Base-by-base conservation (phyloP, 2,329 filamentous ascomycete genomes). In the Apiospora pterosperma region DNA sequence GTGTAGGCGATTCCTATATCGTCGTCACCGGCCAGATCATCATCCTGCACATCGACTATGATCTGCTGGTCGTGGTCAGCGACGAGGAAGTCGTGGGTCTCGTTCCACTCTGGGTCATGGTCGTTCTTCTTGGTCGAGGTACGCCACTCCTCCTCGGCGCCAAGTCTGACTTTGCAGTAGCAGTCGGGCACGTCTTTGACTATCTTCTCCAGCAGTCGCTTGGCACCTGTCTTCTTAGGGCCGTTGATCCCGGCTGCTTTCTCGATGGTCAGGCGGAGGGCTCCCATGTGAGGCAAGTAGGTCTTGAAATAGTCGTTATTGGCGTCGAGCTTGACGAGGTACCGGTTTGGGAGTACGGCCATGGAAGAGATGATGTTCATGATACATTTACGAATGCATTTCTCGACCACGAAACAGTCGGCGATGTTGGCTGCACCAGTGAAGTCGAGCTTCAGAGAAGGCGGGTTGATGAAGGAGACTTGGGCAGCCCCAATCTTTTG, bases 381-480 rank as follows among this genome's bases (percentile, higher is more conserved):
- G 21, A 83, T 79, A 14, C 79, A 74, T 48, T 81, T 81, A 59
- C 79, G 79, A n/a, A 84, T 76, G 5, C 76, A 72, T 10, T 76
- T 77, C 63, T 80, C 65, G 14, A 71, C 63, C 12, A 69, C 36
- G n/a, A 61, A 65, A 16, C 62, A 61, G 60, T 68, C 60, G 10
- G 67, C 63, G 58, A 69, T 59, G 41, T 65, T 55, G 42, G 63
- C 61, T 11, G 66, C 67, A 58, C 82, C 76, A 41, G 81, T 83
- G 67, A 82, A 84, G 69, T 81, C 77, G 21, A 84, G 76, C 59
- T 80, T 76, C 36, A 84, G 76, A 34, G 70, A 69, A 0, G 81
- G 81, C 1, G 79, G 78, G 71, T 83, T 83, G 73, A 84, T 80
- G 70, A 84, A 83, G 25, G 81, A 73, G 0, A 83, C 74, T 70